Percentiles rank a stretch among this genome's conserved stretches.
Conservation (phyloP, 805 yeast genomes). For the Kluyveromyces siamensis region DNA sequence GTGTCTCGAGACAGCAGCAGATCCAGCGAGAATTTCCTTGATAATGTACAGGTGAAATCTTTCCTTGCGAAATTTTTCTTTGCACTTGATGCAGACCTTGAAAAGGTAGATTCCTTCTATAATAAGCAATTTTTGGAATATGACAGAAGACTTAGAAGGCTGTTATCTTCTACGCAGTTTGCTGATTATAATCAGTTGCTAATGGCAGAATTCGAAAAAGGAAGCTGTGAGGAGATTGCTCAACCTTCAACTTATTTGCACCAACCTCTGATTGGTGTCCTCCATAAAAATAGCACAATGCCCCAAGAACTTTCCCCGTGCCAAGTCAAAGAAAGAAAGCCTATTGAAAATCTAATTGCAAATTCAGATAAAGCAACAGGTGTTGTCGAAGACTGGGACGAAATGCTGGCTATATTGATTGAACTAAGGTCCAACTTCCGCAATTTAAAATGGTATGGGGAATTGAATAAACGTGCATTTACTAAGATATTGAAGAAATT, state of each 20-base stretch:
- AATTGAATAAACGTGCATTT: constrained; percentile 83
- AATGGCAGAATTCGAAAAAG: background rate
- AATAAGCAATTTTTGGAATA: constrained; percentile 67
- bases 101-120: constrained; percentile 72
- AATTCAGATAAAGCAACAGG: constrained; percentile 8
- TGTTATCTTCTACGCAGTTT: constrained; percentile 30
- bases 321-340: background rate
- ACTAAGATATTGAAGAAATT: constrained; percentile 81
- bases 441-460: constrained; percentile 89
- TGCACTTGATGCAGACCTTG: constrained; percentile 71
- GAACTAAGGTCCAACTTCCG: constrained; percentile 71
- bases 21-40: constrained; percentile 17
- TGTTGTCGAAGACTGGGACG: constrained; percentile 42
- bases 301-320: background rate
- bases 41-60: constrained; percentile 35
- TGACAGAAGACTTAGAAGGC: constrained; percentile 51
- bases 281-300: background rate
- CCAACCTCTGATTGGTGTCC: background rate
- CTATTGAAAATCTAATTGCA: background rate
- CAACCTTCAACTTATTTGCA: constrained; percentile 2
- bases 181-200: constrained; percentile 7
- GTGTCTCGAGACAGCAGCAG: constrained; percentile 8
- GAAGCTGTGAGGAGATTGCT: background rate
- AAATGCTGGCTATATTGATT: constrained; percentile 54
- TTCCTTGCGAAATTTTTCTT: constrained; percentile 61